Percentiles rank a stretch among this genome's conserved stretches.
These are phyloP conservation scores for Wallacemonas collosoma DNA, from an alignment of 208 protist genomes.

Conservation along the genomic window DNA sequence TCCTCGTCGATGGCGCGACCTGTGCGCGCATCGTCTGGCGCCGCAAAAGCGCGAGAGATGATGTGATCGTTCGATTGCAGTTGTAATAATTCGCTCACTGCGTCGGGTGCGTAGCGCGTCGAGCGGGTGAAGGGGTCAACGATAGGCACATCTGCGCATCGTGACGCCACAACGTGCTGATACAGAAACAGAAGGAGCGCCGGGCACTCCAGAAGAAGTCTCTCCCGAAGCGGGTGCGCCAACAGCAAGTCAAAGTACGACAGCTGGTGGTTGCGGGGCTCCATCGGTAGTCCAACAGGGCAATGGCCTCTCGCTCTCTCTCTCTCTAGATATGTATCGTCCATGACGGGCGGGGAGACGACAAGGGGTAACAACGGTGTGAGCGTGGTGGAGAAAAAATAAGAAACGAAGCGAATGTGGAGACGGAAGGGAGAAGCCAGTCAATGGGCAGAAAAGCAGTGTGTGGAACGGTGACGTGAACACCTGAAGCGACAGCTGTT, in stretches of 20 bases:
- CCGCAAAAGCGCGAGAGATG: neutral
- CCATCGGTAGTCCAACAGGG: neutral
- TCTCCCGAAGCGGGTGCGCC: constrained; percentile 48
- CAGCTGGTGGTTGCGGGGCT: neutral
- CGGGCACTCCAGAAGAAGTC: constrained; percentile 67
- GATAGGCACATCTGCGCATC: constrained; percentile 29
- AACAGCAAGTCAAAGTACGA: constrained; percentile 60
- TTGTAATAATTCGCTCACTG: constrained; percentile 46
- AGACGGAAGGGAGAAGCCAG: too few relatives aligned
- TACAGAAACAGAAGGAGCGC: constrained; percentile 62
- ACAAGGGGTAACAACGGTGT: too few relatives aligned
- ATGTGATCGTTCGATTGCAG: neutral
- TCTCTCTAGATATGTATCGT: too few relatives aligned
- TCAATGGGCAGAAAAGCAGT: too few relatives aligned
- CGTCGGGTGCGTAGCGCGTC: constrained; percentile 36
- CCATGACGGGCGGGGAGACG: too few relatives aligned
- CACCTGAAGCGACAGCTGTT: too few relatives aligned
- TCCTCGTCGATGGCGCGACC: neutral
- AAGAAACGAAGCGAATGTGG: too few relatives aligned
- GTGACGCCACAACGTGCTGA: constrained; percentile 59
- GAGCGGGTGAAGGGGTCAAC: constrained; percentile 43
- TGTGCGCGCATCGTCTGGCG: neutral
- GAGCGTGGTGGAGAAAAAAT: too few relatives aligned
- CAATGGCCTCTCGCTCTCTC: too few relatives aligned
- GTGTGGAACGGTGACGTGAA: too few relatives aligned